Evolutionary conservation across 306 rosid genomes (phyloP), one percentile per base, ranked within the genome.

Genomic region (Rosa multiflora): DNA sequence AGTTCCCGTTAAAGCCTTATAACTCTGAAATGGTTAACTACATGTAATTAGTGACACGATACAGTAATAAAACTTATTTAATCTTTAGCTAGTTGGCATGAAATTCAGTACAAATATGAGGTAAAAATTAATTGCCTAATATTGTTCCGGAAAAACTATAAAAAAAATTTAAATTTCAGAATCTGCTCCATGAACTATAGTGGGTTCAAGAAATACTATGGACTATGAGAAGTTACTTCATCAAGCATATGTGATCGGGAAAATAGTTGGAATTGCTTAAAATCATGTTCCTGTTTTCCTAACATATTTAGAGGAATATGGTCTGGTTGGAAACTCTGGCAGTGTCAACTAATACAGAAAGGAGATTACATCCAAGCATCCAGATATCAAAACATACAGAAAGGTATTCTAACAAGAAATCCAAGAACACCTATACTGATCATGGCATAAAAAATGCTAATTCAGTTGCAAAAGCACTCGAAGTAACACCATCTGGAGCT

Each of bases 1-100:
- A 77, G 92, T 95, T 77, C 96, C 98, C 3, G 97, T 92, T 77
- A 95, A 80, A 61, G 87, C 98, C 91, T 70, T 82, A 91, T 95
- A 95, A 84, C 97, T 83, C 99, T 95, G 92, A 49, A 88, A 93
- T 74, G 69, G 78, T 52, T 74, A 85, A 84, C 67, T 78, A 77
- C 40, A 82, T 47, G 32, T 29, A 51, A 79, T 56, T 23, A 51
- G 73, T 26, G 75, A 58, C 56, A 44, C 26, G 20, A 52, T n/a
- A 42, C 40, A 35, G 6, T 73, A 62, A 58, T 77, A 20, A 69
- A 39, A 78, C 32, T 11, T 43, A 13, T 43, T 52, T 61, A 37
- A 64, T 77, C 51, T 82, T 32, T 73, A 61, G 26, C 67, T 26
- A 61, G 67, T 5, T 10, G 13, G 15, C 18, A 8, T 44, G 47